These are phyloP conservation scores for Volvox africanus DNA, from an alignment of 139 green algal genomes.

Conservation along the genomic window DNA sequence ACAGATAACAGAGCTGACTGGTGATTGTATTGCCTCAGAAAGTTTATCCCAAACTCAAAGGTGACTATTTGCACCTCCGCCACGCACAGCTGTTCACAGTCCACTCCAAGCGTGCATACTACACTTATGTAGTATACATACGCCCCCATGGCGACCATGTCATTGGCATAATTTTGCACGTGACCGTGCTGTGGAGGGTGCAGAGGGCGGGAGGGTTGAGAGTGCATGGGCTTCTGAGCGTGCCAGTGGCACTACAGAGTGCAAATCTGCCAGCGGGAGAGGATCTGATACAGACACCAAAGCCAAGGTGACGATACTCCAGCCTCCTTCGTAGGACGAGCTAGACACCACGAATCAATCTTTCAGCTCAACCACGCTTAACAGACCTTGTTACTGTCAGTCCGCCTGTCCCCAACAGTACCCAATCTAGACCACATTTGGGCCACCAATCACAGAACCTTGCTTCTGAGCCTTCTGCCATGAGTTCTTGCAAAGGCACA, in stretches of 20 bases:
- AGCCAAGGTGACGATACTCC: slow-evolving; percentile 1
- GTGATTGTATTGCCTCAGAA: slow-evolving; percentile 34
- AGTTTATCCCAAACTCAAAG: slow-evolving; percentile 29
- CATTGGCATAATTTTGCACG: neutral
- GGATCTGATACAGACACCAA: too few relatives aligned
- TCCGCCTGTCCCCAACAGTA: too few relatives aligned
- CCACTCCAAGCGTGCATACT: slow-evolving; percentile 25
- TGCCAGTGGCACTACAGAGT: neutral
- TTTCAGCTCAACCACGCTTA: too few relatives aligned
- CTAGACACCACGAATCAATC: too few relatives aligned
- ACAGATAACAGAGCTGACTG: slow-evolving; percentile 2
- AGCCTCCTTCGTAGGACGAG: too few relatives aligned
- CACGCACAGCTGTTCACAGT: slow-evolving; percentile 22
- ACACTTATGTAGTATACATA: neutral
- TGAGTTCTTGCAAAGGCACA: too few relatives aligned
- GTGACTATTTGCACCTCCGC: slow-evolving; percentile 27
- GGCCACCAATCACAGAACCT: too few relatives aligned
- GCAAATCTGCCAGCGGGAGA: neutral
- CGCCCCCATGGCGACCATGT: neutral
- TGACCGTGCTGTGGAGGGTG: neutral
- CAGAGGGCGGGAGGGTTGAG: too few relatives aligned
- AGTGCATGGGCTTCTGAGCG: neutral
- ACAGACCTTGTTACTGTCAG: too few relatives aligned
- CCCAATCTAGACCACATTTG: too few relatives aligned
- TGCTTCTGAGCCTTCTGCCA: too few relatives aligned